Evolutionary conservation across 2,329 filamentous ascomycete species (phyloP).

Genomic region (Fusarium sp.): DNA sequence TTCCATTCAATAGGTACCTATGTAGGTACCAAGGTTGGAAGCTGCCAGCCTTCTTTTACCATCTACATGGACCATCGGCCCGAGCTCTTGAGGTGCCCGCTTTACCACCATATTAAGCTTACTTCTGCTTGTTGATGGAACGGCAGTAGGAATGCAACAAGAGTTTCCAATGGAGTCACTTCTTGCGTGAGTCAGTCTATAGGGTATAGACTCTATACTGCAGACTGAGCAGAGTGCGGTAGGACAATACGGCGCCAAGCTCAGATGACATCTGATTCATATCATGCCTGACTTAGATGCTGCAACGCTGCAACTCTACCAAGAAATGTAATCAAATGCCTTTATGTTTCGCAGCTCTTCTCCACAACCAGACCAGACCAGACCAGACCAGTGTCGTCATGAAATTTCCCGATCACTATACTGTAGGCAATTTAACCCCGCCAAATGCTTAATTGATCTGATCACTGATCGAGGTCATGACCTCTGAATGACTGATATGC

Average conservation of each 20-base stretch:
- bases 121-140: background rate
- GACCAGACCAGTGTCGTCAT: conserved; percentile 15
- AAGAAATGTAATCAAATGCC: conserved; percentile 4
- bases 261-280: background rate
- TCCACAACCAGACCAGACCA: conserved; percentile 9
- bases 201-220: background rate
- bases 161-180: background rate
- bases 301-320: background rate
- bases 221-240: background rate
- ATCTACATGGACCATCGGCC: background rate
- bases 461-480: conserved; percentile 1
- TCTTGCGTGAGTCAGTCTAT: background rate
- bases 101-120: background rate
- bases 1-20: background rate
- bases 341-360: conserved; percentile 16
- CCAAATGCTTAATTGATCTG: conserved; percentile 1
- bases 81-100: background rate
- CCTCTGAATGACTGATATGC: conserved; percentile 1
- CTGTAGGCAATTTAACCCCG: background rate
- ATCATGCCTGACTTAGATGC: background rate
- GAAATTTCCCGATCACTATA: conserved; percentile 9
- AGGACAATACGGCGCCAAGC: background rate
- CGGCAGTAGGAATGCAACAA: background rate
- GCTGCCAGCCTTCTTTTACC: background rate
- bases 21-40: background rate